Conservation (phyloP, 805 yeast species). For the Pichia kluyveri region DNA sequence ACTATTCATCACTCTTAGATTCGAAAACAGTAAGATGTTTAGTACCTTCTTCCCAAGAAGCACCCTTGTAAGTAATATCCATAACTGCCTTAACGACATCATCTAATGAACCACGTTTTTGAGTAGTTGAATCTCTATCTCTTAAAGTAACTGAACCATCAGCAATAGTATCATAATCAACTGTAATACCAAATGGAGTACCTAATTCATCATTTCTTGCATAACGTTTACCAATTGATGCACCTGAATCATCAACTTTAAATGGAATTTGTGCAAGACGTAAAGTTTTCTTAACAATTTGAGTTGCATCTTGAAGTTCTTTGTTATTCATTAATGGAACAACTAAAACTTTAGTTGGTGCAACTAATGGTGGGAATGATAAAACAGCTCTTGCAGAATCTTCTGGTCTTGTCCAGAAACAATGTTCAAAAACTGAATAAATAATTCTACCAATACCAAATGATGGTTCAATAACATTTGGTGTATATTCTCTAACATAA, state of each 20-base stretch:
- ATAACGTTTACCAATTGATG: constrained; percentile 95
- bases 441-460: constrained; percentile 98
- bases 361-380: constrained; percentile 90
- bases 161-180: constrained; percentile 86
- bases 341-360: constrained; percentile 93
- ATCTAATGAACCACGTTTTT: constrained; percentile 83
- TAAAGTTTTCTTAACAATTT: constrained; percentile 58
- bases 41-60: constrained; percentile 83
- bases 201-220: constrained; percentile 98
- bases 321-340: constrained; percentile 89
- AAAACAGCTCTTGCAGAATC: constrained; percentile 74
- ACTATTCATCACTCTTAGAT: constrained; percentile 43
- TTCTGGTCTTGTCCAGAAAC: constrained; percentile 91
- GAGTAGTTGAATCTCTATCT: constrained; percentile 95
- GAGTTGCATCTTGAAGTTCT: constrained; percentile 66
- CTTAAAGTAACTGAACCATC: constrained; percentile 88
- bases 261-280: constrained; percentile 81
- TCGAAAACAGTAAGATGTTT: constrained; percentile 63
- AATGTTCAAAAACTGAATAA: constrained; percentile 88
- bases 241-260: constrained; percentile 95
- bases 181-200: constrained; percentile 96
- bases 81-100: constrained; percentile 65
- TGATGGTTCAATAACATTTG: constrained; percentile 97
- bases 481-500: constrained; percentile 91
- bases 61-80: constrained; percentile 65